Conservation (phyloP, 2,329 filamentous ascomycete genomes). For the Thelonectria discophora region DNA sequence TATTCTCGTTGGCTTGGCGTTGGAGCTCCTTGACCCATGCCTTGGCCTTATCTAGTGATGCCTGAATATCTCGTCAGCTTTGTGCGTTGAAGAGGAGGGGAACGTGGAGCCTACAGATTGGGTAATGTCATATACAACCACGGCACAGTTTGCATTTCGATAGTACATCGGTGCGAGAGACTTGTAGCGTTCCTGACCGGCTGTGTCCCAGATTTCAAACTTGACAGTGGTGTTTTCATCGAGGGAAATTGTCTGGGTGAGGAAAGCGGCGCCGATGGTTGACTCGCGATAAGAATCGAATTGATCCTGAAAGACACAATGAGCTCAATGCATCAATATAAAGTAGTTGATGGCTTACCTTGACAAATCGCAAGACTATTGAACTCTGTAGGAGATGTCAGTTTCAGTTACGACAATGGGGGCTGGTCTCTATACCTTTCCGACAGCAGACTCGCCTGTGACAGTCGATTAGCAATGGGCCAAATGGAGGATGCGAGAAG, state of each 20-base stretch:
- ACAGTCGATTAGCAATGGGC: conserved; percentile 49
- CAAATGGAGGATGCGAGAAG: conserved; percentile 11
- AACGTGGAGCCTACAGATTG: conserved; percentile 78
- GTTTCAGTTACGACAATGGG: conserved; percentile 10
- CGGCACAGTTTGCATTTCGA: conserved; percentile 97
- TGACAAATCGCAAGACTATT: conserved; percentile 96
- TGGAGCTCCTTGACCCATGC: conserved; percentile 99
- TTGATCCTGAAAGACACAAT: conserved; percentile 76
- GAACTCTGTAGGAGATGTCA: conserved; percentile 73
- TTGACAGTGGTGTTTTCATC: conserved; percentile 99
- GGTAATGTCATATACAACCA: conserved; percentile 99
- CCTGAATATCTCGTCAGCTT: conserved; percentile 59
- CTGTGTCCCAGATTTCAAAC: conserved; percentile 99
- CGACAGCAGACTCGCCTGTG: conserved; percentile 95
- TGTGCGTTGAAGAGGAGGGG: background rate
- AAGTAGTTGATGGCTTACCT: conserved; percentile 67
- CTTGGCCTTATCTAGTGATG: conserved; percentile 98
- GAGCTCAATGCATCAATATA: conserved; percentile 10
- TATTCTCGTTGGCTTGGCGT: conserved; percentile 98
- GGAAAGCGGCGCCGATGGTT: conserved; percentile 96
- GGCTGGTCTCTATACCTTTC: conserved; percentile 78
- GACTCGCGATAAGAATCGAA: conserved; percentile 98
- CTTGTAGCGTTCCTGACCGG: conserved; percentile 98
- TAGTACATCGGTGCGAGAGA: conserved; percentile 99
- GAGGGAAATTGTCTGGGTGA: conserved; percentile 98